Evolutionary conservation across 352 stramenopile species (phyloP).

Genomic region (Phytophthora podocarpi): DNA sequence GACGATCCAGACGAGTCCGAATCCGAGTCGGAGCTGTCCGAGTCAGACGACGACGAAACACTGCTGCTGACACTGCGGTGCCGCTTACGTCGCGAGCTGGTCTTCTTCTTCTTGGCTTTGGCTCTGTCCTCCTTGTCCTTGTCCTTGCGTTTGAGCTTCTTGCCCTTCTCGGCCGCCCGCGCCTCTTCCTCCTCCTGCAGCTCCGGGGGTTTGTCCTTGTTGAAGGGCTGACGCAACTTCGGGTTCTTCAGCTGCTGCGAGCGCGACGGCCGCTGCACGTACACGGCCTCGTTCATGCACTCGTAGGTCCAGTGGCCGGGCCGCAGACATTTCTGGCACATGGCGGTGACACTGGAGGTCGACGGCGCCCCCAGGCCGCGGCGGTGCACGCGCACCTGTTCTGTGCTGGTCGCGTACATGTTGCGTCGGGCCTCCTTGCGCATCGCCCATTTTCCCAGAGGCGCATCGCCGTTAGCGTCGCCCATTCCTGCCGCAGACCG

Average conservation of each 20-base stretch:
- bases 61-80: slow-evolving; percentile 41
- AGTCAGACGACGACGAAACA: slow-evolving; percentile 32
- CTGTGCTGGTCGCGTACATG: slow-evolving; percentile 86
- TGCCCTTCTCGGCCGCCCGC: slow-evolving; percentile 22
- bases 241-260: slow-evolving; percentile 84
- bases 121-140: slow-evolving; percentile 11
- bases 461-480: slow-evolving; percentile 40
- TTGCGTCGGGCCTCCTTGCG: slow-evolving; percentile 79
- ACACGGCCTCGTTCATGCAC: slow-evolving; percentile 87
- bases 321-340: slow-evolving; percentile 87
- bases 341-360: slow-evolving; percentile 35
- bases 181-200: slow-evolving; percentile 42
- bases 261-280: slow-evolving; percentile 76
- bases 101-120: slow-evolving; percentile 22
- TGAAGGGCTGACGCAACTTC: slow-evolving; percentile 82
- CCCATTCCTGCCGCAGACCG: slow-evolving; percentile 22
- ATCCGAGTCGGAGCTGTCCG: slow-evolving; percentile 31
- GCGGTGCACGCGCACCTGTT: slow-evolving; percentile 65
- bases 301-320: slow-evolving; percentile 88
- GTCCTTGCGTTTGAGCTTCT: slow-evolving; percentile 33
- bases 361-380: slow-evolving; percentile 32
- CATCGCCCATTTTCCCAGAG: slow-evolving; percentile 65
- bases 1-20: slow-evolving; percentile 30
- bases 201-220: slow-evolving; percentile 74
- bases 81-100: slow-evolving; percentile 25